Evolutionary conservation across 106 monocot species (phyloP), one percentile per base, ranked within the genome.

Genomic region (Cymbidium sinense): DNA sequence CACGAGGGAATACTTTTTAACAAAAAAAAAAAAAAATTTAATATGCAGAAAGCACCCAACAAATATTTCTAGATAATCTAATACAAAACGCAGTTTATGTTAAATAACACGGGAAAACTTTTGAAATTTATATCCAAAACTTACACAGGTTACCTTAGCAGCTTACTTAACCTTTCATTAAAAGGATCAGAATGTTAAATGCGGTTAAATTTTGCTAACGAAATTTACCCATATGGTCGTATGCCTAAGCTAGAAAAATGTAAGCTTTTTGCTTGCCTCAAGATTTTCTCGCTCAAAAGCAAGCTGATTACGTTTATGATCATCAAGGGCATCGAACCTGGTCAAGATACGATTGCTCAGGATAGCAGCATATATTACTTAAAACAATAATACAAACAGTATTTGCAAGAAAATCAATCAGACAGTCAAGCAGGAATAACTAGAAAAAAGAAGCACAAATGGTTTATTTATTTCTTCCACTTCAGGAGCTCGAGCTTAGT

Each of bases 301-400:
- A 64, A 93, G 70, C 58, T 84, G 81, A 39, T 86, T 78, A 77
- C 83, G 85, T 55, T 85, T 52, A 54, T 76, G 41, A 43, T 15
- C 54, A 67, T 69, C 67, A 64, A 83, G 80, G 47, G 62, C 78
- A 76, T 90, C 89, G 87, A 87, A 91, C 79, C 96, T 96, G 82
- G 69, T 85, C 44, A 58, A 77, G 44, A 9, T 35, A 81, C 25
- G 2, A 17, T 51, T 35, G 17, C 13, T 62, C 61, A 62, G 61
- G 7, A 62, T 62, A 62, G 5, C 4, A n/a, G 27, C n/a, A 27
- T 25, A 28, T 62, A 27, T 62, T 27, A 7, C 27, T 25, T 62
- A 21, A 62, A 47, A 62, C 61, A 62, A 27, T 23, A 11, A 23
- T 25, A 25, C 11, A 25, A 27, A 28, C n/a, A 62, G 27, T 10